Conservation (phyloP, 225 moss, liverwort and hornwort genomes). For the Climacium dendroides region DNA sequence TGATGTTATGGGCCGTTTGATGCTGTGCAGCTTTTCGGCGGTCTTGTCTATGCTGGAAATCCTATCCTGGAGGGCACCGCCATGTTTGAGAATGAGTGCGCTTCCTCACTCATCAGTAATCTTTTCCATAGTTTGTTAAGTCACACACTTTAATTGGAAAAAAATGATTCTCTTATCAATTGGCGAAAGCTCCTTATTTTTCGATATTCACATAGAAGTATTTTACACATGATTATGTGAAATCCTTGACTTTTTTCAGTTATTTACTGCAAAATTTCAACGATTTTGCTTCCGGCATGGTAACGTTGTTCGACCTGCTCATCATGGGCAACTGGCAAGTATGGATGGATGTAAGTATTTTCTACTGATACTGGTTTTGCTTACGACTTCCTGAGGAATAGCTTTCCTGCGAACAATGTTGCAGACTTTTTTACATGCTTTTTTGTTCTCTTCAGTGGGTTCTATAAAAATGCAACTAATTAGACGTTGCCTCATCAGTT, state of each 20-base stretch:
- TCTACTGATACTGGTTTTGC: not conserved
- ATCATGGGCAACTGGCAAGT: slow-evolving; percentile 86
- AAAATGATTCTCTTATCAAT: not conserved
- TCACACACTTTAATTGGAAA: not conserved
- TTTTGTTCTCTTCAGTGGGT: not conserved
- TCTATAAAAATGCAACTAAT: not conserved
- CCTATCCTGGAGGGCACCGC: slow-evolving; percentile 40
- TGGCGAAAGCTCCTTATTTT: not conserved
- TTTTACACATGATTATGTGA: not conserved
- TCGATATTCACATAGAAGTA: not conserved
- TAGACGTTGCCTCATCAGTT: not conserved
- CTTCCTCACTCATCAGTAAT: not conserved
- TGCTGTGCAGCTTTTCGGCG: slow-evolving; percentile 67
- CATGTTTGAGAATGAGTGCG: slow-evolving; percentile 63
- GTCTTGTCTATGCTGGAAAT: slow-evolving; percentile 66
- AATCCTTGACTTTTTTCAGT: slow-evolving; percentile 30
- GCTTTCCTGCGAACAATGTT: not conserved
- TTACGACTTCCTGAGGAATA: not conserved
- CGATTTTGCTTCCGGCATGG: slow-evolving; percentile 80
- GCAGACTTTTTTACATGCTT: not conserved
- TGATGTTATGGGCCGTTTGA: not conserved
- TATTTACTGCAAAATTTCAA: slow-evolving; percentile 79
- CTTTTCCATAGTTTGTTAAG: not conserved
- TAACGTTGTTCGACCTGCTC: slow-evolving; percentile 75
- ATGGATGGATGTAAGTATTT: slow-evolving; percentile 68